Conservation (phyloP, 441 rosid species). For the Gossypium aridum region DNA sequence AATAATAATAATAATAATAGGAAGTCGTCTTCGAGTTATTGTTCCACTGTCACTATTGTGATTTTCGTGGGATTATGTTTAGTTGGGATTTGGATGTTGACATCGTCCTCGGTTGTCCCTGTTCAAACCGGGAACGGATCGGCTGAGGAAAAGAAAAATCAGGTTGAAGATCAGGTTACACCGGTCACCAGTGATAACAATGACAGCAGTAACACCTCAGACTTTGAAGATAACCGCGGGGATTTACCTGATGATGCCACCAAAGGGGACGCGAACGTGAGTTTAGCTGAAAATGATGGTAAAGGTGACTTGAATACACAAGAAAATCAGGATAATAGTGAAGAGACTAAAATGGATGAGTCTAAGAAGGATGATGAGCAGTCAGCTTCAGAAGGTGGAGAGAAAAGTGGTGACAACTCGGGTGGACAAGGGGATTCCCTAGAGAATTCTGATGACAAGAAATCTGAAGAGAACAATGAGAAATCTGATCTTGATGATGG, state of each 20-base stretch:
- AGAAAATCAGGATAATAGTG: constrained; percentile 35
- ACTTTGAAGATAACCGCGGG: constrained; percentile 47
- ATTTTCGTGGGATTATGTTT: constrained; percentile 86
- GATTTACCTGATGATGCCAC: constrained; percentile 61
- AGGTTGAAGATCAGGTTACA: constrained; percentile 34
- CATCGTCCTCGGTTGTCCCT: constrained; percentile 66
- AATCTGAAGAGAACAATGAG: constrained; percentile 27
- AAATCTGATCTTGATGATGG: constrained; percentile 26
- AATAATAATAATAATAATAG: constrained; percentile 22
- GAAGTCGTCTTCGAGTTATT: constrained; percentile 57
- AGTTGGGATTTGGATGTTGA: constrained; percentile 96
- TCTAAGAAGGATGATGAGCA: constrained; percentile 30
- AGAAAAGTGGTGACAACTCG: constrained; percentile 23
- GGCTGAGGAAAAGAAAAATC: constrained; percentile 44
- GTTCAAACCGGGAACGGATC: constrained; percentile 45
- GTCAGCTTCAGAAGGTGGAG: constrained; percentile 31
- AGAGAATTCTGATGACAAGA: constrained; percentile 29
- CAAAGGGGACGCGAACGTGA: constrained; percentile 39
- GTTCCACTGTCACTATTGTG: constrained; percentile 67
- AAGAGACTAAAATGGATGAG: constrained; percentile 26
- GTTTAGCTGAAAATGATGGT: constrained; percentile 22
- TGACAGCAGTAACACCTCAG: constrained; percentile 26
- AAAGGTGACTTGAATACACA: constrained; percentile 16
- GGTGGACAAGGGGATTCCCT: constrained; percentile 37
- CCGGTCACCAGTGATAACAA: constrained; percentile 31